Percentiles rank a stretch among this genome's conserved stretches.
These are phyloP conservation scores for Phyllosticta ampelicida DNA, from an alignment of 2,329 filamentous ascomycete species.

Conservation along the genomic window DNA sequence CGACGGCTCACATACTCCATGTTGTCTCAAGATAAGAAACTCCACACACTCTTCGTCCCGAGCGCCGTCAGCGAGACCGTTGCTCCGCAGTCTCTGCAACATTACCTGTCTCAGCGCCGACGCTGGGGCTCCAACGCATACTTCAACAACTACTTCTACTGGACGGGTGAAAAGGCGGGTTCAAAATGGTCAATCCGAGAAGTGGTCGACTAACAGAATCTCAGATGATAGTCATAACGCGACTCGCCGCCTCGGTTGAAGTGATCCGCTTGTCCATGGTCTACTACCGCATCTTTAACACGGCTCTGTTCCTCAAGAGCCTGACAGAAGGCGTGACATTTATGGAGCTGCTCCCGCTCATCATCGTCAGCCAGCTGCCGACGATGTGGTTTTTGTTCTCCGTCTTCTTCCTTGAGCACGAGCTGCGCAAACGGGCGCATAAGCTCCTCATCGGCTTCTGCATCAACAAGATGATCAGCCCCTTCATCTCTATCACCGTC, in stretches of 20 bases:
- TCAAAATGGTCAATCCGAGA: background rate
- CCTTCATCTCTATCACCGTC: constrained; percentile 14
- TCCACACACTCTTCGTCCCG: constrained; percentile 23
- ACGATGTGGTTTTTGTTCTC: constrained; percentile 16
- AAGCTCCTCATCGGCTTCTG: constrained; percentile 15
- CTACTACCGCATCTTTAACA: constrained; percentile 27
- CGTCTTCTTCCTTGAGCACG: constrained; percentile 11
- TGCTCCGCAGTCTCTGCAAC: constrained; percentile 24
- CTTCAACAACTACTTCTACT: constrained; percentile 29
- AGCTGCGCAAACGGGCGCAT: constrained; percentile 13
- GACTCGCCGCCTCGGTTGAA: constrained; percentile 22
- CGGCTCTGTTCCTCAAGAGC: constrained; percentile 19
- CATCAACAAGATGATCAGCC: constrained; percentile 15
- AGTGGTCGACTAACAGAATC: background rate
- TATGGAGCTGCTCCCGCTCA: constrained; percentile 13
- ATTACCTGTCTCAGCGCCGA: constrained; percentile 25
- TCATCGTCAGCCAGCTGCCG: constrained; percentile 14
- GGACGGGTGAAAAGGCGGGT: constrained; percentile 18
- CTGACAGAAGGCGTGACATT: constrained; percentile 13
- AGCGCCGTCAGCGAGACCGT: constrained; percentile 26
- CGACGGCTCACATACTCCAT: constrained; percentile 16
- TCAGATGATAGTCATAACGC: constrained; percentile 19
- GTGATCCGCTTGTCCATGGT: constrained; percentile 23
- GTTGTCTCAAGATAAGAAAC: constrained; percentile 14
- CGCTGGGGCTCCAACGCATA: constrained; percentile 28